Evolutionary conservation across 208 protist genomes (phyloP), one percentile per base, ranked within the genome.

Genomic region (Leptomonas seymouri): DNA sequence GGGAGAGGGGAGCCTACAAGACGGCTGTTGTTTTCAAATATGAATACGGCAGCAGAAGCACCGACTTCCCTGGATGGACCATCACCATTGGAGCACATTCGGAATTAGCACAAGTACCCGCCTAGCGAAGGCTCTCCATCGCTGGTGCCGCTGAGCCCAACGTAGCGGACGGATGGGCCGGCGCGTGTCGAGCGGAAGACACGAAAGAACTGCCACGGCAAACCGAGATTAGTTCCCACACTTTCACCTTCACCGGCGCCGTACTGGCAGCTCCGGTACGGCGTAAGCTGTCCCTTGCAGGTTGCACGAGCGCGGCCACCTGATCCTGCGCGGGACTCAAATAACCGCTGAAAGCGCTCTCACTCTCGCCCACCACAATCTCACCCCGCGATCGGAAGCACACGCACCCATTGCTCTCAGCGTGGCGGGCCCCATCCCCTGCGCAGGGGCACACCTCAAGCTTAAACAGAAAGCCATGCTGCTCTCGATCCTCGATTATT

Each of bases 401-500:
- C 62, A 76, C 64, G 23, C 28, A 28, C 27, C 36, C 44, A n/a
- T 53, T 25, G 28, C 49, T 31, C 5, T 28, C 56, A 7, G 21
- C 55, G 0, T 20, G 12, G 25, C 18, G 15, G 14, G 21, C 48
- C n/a, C 27, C 50, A 12, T 31, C 41, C 11, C 18, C 49, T 6
- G 45, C 63, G 5, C 55, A 61, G 21, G 71, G 57, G 30, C 63
- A 67, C 56, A 76, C 45, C 39, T 76, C 63, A 28, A 76, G 53
- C 25, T 30, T 55, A 28, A 76, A 76, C 1, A 76, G 3, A 60
- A 66, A 76, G 11, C 71, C 71, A 9, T 66, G 59, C 12, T 45
- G 34, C 11, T 28, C 25, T 7, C 44, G 34, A 39, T 39, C 60
- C 0, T 23, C 9, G 2, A 50, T n/a, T 25, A 0, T 12, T 18